Evolutionary conservation across 306 rosid species (phyloP), one percentile per base, ranked within the genome.

Genomic region (Pyrus bretschneideri): DNA sequence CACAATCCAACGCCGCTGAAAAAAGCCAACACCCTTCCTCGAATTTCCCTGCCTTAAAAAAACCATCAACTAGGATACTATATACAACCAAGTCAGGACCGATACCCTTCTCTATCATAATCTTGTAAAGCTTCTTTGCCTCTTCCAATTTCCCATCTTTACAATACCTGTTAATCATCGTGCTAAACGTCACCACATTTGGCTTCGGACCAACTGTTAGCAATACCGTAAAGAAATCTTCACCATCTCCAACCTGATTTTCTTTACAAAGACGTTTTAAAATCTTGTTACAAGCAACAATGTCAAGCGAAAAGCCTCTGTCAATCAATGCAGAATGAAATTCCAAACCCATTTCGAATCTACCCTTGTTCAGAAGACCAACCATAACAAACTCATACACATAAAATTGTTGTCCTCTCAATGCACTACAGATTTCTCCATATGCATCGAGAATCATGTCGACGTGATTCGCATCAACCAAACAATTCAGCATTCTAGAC

Each of bases 11-110:
- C 59, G 79, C 82, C 67, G 7, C 60, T 14, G 51, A 49, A 5
- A 73, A 63, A 68, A 82, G 73, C 17, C 15, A 25, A 45, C 61
- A 67, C 44, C 82, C 85, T 18, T 78, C 79, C 55, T 78, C 61
- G 55, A 78, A 68, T 45, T 62, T 77, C 63, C 79, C 76, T 3
- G 72, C 76, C 78, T 66, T 70, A 68, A 82, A 73, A 21, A 69
- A 46, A 40, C 85, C 76, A 51, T 78, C 68, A 73, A 78, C 78
- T 60, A 78, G 82, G 49, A 78, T 82, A 44, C 82, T 59, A 57
- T 45, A 73, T 4, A 42, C 62, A 57, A 82, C 75, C 67, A 82
- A 62, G 81, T 73, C 85, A 67, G 79, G 79, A 9, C 64, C 30
- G 31, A 67, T 27, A 59, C 64, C 82, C 57, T 25, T 73, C 67